Base-by-base conservation (phyloP, 1,139 yeast species). In the Meyerozyma athensensis region DNA sequence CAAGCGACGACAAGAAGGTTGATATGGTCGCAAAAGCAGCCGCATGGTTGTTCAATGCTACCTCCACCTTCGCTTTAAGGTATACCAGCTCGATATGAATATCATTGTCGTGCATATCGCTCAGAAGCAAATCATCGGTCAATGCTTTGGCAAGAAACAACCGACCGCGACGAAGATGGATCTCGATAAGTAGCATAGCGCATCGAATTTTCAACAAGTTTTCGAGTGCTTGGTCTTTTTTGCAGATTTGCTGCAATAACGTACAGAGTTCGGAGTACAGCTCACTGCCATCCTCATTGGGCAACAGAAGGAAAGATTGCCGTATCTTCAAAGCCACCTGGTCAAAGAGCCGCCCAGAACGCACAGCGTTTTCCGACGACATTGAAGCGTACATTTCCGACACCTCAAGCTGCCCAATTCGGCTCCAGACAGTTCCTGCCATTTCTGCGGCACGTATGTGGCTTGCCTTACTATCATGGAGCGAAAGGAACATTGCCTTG, bases 401-500 rank as follows among this genome's bases (percentile, higher is more conserved):
- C 28, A 79, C 52, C 5, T 61, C 54, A 2, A 65, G 63, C 39
- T 64, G 63, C 0, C 85, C 85, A 7, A 72, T 61, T 41, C 78
- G 58, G 19, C 60, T 49, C 84, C 85, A 80, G 21, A 74, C 61
- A 1, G 73, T 54, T 1, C 78, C 63, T 3, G 62, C 59, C 43
- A 75, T 49, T 34, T 70, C 77, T 39, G 74, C 65, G 14, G 74
- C 65, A 36, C 69, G 68, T 8, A 72, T 61, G 43, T 79, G 76
- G 1, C 68, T 43, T 2, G 48, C 32, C 8, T 36, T 19, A 39
- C 38, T 37, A 30, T 56, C 60, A 46, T 74, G 68, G 12, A 77
- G 54, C 2, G 84, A 66, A 17, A 81, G 65, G 50, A 70, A 78
- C 2, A 68, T 60, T 0, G 85, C 73, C 44, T 78, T 77, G 5